Evolutionary conservation across 2,329 filamentous ascomycete species (phyloP), one percentile per base, ranked within the genome.

Genomic region (Colletotrichum lupini): DNA sequence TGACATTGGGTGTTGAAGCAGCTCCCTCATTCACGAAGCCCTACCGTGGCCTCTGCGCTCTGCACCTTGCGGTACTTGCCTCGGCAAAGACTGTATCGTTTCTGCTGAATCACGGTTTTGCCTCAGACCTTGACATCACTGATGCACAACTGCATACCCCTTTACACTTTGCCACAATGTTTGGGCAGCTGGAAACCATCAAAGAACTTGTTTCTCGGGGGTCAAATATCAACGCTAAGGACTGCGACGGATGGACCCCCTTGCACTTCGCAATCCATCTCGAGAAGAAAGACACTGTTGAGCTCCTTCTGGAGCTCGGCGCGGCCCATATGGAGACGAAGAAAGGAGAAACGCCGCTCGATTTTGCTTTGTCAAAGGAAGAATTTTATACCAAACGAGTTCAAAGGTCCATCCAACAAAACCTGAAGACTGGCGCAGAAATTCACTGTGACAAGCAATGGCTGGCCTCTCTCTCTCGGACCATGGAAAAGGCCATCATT

Each of bases 281-380:
- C 7, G 6, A 42, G 2, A 52, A 58, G 19, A 52, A 59, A 26
- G 3, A 26, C 7, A 12, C 12, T 8, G 49, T 37, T 3, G 22
- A 35, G 4, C 26, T 69, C 3, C 53, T 69, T 4, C 67, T 69
- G 14, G 59, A 69, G n/a, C 14, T 69, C 6, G 61, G 67, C 3
- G 67, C 60, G 16, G 9, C 22, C 2, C 67, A 65, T 22, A 5
- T 59, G 22, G 30, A 26, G 6, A 52, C 22, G 9, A 53, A 19
- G 1, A 32, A 30, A 12, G 60, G 67, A 1, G 42, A 59, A 12
- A 65, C 61, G 12, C 60, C 67, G 11, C 42, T 69, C 28, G 67
- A 69, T 16, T n/a, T 69, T 4, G 53, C 67, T 3, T 7, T 65
- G 2, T 19, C 9, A 6, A 30, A 7, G n/a, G n/a, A 22, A 16